Conservation (phyloP, 2,329 filamentous ascomycete species). For the Penicillium thymicola region DNA sequence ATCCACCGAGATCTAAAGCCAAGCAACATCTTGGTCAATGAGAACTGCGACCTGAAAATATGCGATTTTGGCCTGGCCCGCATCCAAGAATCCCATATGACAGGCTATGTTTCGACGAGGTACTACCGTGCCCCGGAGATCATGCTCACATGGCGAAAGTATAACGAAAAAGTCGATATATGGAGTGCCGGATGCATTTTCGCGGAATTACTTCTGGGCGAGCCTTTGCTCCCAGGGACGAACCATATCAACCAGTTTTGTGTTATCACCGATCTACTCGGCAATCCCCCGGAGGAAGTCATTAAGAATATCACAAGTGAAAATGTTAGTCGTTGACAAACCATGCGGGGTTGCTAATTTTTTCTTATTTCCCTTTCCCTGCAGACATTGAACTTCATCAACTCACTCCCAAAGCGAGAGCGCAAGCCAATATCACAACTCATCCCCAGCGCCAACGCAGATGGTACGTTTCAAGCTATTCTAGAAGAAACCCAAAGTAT, state of each 20-base stretch:
- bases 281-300: slow-evolving; percentile 93
- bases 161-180: slow-evolving; percentile 97
- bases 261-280: slow-evolving; percentile 97
- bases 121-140: slow-evolving; percentile 99
- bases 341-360: background rate
- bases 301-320: slow-evolving; percentile 97
- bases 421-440: slow-evolving; percentile 80
- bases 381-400: slow-evolving; percentile 91
- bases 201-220: slow-evolving; percentile 97
- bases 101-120: slow-evolving; percentile 94
- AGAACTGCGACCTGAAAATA: slow-evolving; percentile 99
- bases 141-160: slow-evolving; percentile 99
- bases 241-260: slow-evolving; percentile 99
- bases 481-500: background rate
- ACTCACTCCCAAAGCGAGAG: slow-evolving; percentile 90
- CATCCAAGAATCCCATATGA: slow-evolving; percentile 99
- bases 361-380: background rate
- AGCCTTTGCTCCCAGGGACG: slow-evolving; percentile 95
- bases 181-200: slow-evolving; percentile 99
- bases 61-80: slow-evolving; percentile 97
- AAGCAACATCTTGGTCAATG: slow-evolving; percentile 98
- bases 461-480: slow-evolving; percentile 55
- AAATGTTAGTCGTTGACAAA: slow-evolving; percentile 57
- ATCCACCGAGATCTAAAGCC: slow-evolving; percentile 97
- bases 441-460: slow-evolving; percentile 87